Conservation (phyloP, 106 monocot genomes). For the Dioscorea dumetorum region DNA sequence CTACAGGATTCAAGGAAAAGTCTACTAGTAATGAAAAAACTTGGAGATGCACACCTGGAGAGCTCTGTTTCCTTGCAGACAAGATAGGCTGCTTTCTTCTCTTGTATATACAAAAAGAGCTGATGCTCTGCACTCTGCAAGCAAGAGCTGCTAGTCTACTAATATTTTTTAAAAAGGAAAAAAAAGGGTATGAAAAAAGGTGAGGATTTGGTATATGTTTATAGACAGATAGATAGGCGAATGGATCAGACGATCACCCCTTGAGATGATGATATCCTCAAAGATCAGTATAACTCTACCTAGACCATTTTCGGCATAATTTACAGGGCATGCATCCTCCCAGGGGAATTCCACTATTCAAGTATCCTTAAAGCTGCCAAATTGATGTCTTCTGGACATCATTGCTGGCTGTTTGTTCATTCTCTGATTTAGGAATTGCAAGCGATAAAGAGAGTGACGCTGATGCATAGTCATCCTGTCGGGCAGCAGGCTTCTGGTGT, state of each 20-base stretch:
- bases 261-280: neutral
- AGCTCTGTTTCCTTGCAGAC: no score
- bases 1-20: no score
- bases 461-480: conserved; percentile 27
- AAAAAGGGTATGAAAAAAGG: neutral
- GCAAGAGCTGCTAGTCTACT: neutral
- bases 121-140: conserved; percentile 10
- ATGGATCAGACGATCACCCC: neutral
- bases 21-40: no score
- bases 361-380: conserved; percentile 20
- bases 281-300: neutral
- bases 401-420: neutral
- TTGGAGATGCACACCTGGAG: no score
- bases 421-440: conserved; percentile 28
- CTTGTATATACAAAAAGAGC: conserved; percentile 30
- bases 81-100: conserved; percentile 8
- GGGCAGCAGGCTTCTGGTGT: neutral
- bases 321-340: conserved; percentile 12
- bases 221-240: conserved; percentile 21
- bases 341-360: neutral
- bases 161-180: no score
- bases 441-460: conserved; percentile 65
- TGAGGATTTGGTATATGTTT: conserved; percentile 10
- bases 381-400: conserved; percentile 16
- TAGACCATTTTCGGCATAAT: conserved; percentile 8